Evolutionary conservation across 108 stramenopile genomes (phyloP).

Genomic region (Skeletonema menzelii): DNA sequence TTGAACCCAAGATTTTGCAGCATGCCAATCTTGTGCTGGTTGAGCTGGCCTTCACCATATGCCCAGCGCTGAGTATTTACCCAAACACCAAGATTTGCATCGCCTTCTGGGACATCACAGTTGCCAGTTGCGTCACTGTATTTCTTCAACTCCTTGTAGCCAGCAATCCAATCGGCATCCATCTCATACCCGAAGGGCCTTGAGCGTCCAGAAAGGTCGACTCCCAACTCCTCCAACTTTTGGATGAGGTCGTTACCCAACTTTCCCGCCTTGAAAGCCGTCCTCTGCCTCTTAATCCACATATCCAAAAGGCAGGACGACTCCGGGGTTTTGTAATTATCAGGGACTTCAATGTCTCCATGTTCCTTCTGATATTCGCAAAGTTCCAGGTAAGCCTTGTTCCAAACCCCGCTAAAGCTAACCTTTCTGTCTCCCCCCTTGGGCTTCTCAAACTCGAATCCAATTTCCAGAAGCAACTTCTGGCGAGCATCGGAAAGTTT

Average conservation of each 20-base stretch:
- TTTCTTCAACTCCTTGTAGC: slow-evolving; percentile 4
- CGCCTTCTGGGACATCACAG: slow-evolving; percentile 20
- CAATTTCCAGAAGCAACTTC: slow-evolving; percentile 2
- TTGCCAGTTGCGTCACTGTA: slow-evolving; percentile 10
- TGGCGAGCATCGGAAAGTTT: slow-evolving; percentile 1
- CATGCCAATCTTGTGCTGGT: not conserved
- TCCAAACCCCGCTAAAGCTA: slow-evolving; percentile 10
- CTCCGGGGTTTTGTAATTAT: not conserved
- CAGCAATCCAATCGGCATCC: not conserved
- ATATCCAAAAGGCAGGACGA: slow-evolving; percentile 1
- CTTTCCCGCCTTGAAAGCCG: slow-evolving; percentile 5
- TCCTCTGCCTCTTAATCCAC: slow-evolving; percentile 18
- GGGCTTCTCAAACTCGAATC: slow-evolving; percentile 6
- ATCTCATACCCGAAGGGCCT: slow-evolving; percentile 20
- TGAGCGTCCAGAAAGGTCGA: slow-evolving; percentile 12
- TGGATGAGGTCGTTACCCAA: slow-evolving; percentile 4
- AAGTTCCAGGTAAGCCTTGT: slow-evolving; percentile 5
- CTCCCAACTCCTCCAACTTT: slow-evolving; percentile 18
- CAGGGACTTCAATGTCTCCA: slow-evolving; percentile 16
- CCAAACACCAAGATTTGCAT: slow-evolving; percentile 5
- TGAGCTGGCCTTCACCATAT: slow-evolving; percentile 1
- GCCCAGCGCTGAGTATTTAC: not conserved
- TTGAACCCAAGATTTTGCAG: slow-evolving; percentile 20
- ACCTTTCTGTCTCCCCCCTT: not conserved
- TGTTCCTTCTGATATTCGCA: slow-evolving; percentile 9